These are phyloP conservation scores for Immersiporthe knoxdaviesiana DNA, from an alignment of 2,329 filamentous ascomycete genomes.

Conservation along the genomic window DNA sequence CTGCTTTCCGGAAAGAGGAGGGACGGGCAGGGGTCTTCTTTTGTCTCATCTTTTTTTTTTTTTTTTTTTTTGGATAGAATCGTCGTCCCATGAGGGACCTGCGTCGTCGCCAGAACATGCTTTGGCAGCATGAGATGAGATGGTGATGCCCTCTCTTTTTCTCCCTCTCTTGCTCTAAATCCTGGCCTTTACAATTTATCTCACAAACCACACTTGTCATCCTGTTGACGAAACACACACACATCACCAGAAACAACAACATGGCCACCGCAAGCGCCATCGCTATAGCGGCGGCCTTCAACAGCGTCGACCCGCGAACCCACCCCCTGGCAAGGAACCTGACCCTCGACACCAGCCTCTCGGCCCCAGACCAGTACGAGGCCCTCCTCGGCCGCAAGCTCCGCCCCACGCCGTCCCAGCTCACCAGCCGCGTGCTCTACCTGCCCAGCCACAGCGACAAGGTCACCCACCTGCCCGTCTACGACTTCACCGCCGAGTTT, in stretches of 20 bases:
- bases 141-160: background rate
- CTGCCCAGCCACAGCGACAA: slow-evolving; percentile 26
- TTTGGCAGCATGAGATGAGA: background rate
- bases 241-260: background rate
- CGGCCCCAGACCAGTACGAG: slow-evolving; percentile 22
- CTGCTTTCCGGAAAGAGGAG: background rate
- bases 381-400: slow-evolving; percentile 25
- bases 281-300: slow-evolving; percentile 18
- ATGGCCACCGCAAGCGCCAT: slow-evolving; percentile 25
- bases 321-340: slow-evolving; percentile 12
- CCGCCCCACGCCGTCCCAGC: slow-evolving; percentile 19
- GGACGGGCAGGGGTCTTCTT: background rate
- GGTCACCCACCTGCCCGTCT: slow-evolving; percentile 26
- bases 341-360: slow-evolving; percentile 18
- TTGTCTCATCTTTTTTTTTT: background rate
- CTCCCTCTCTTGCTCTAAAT: too few species aligned
- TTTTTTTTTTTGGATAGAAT: background rate
- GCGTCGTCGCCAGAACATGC: background rate
- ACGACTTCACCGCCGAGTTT: slow-evolving; percentile 27
- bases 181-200: too few species aligned
- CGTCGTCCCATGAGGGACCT: background rate
- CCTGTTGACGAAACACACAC: background rate
- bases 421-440: slow-evolving; percentile 25
- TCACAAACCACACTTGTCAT: background rate
- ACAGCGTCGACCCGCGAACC: slow-evolving; percentile 13